Base-by-base conservation (phyloP, 2,329 filamentous ascomycete species). In the Myriosclerotinia curreyana region DNA sequence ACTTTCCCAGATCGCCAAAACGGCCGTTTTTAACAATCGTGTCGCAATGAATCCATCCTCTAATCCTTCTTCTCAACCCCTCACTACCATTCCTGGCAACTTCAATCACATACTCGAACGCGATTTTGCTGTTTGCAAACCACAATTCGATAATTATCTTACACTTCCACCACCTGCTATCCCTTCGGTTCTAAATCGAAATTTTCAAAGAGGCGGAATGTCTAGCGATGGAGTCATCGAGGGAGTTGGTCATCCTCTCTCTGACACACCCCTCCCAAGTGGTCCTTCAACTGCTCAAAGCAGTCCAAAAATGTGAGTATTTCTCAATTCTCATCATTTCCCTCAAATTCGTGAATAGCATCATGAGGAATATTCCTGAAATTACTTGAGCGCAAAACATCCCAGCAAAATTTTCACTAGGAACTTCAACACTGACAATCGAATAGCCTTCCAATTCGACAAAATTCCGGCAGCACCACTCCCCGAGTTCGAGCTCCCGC, bases 401-500 rank as follows among this genome's bases (percentile, higher is more conserved):
- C 51, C 55, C 36, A 38, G 44, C 46, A 49, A 46, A 53, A 11
- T 50, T 34, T 55, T 50, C 34, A 55, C 36, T 55, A 36, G 44
- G 38, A 25, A 25, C 36, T 17, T 55, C 34, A 54, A 40, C 15
- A 15, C 52, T 54, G 61, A 50, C 61, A 34, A 40, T 42, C 22
- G 22, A n/a, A 25, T 28, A 91, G 89, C 71, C 84, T 84, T 58
- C 86, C 89, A 1, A 76, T 87, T 66, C 81, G 89, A 73, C 88
- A 90, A 73, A 90, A 88, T 71, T 95, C 91, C 14, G 89, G 89
- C 65, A 83, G 82, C 59, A 86, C 87, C 34, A 96, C 93, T 7
- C 92, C 93, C 36, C 83, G 90, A 68, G 83, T 92, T 56, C 86
- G 89, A 69, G 84, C 88, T 28, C 92, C 96, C 76, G 92, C 95